These are phyloP conservation scores for Backusella mclennaniae DNA, from an alignment of 192 early-diverging fungal species.

Conservation along the genomic window DNA sequence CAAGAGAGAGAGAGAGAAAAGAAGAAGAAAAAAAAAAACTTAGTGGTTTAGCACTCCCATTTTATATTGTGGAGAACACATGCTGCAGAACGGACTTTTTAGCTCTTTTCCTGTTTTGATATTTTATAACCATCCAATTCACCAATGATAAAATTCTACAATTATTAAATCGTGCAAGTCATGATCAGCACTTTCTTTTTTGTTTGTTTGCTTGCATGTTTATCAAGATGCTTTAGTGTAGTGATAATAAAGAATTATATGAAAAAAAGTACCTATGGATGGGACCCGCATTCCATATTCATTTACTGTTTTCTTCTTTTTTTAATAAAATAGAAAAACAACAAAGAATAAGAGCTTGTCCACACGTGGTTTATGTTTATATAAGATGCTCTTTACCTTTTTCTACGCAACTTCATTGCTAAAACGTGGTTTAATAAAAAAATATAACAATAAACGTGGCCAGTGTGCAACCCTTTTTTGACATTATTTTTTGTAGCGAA, in stretches of 20 bases:
- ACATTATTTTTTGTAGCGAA: not conserved
- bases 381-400: not conserved
- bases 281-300: not conserved
- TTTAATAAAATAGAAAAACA: not conserved
- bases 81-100: constrained; percentile 4
- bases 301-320: not conserved
- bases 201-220: not conserved
- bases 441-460: constrained; percentile 1
- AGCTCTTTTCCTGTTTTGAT: constrained; percentile 4
- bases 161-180: not conserved
- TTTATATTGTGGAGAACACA: not conserved
- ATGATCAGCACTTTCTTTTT: constrained; percentile 3
- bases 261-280: too few species aligned
- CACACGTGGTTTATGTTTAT: not conserved
- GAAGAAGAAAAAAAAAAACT: not conserved
- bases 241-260: too few species aligned
- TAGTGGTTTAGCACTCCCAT: not conserved
- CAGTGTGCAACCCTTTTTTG: not conserved
- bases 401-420: not conserved
- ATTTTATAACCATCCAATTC: constrained; percentile 6
- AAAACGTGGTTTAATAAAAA: constrained; percentile 7
- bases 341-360: not conserved
- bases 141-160: constrained; percentile 9
- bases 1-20: not conserved
- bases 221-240: not conserved